These are phyloP conservation scores for Psilocybe cubensis DNA, from an alignment of 768 basidiomycete species.

Conservation along the genomic window DNA sequence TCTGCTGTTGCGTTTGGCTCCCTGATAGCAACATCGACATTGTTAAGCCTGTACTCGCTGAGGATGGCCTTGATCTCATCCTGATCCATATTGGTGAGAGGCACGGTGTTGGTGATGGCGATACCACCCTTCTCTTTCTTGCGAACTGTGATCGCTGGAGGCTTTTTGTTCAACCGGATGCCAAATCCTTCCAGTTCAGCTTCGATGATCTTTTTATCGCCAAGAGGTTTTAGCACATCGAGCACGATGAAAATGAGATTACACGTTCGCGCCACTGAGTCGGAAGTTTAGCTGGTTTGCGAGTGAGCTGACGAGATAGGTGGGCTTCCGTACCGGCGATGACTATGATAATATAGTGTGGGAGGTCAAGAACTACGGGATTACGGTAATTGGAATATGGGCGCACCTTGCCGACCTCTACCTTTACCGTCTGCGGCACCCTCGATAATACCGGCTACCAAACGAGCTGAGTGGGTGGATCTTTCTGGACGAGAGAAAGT, in stretches of 20 bases:
- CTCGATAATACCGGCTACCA: conserved; percentile 92
- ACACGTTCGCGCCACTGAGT: conserved; percentile 91
- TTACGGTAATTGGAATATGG: neutral
- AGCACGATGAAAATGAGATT: conserved; percentile 98
- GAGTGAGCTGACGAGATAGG: conserved; percentile 6
- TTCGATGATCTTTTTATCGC: conserved; percentile 92
- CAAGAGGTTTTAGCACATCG: conserved; percentile 97
- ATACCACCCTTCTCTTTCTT: conserved; percentile 93
- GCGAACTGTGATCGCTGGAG: conserved; percentile 83
- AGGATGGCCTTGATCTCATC: conserved; percentile 96
- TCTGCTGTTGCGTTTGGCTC: conserved; percentile 92
- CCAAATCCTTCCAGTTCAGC: conserved; percentile 97
- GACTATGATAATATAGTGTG: conserved; percentile 49
- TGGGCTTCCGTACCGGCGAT: conserved; percentile 66
- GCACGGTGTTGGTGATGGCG: conserved; percentile 95
- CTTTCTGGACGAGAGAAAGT: neutral
- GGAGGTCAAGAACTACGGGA: neutral
- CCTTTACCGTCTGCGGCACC: conserved; percentile 97
- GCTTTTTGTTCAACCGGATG: conserved; percentile 93
- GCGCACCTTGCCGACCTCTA: conserved; percentile 89
- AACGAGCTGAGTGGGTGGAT: neutral
- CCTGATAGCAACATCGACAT: conserved; percentile 90
- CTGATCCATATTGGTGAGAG: conserved; percentile 92
- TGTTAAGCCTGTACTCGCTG: conserved; percentile 90
- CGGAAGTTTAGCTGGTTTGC: conserved; percentile 14